Evolutionary conservation across 1,139 yeast species (phyloP).

Genomic region (Yamadazyma triangularis): DNA sequence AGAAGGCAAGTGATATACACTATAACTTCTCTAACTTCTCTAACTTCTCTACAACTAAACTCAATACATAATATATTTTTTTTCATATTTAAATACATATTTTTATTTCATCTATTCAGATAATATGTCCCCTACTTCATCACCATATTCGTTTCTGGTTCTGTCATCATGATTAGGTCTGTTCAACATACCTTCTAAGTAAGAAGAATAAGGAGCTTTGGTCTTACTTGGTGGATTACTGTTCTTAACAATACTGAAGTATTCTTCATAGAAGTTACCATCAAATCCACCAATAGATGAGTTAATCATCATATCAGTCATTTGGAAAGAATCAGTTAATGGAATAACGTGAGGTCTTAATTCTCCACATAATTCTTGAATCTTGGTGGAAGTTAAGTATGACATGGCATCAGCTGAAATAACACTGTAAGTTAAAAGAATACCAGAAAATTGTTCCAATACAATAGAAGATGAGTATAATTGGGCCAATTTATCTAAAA

Average conservation of each 20-base stretch:
- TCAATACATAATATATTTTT: too few species aligned
- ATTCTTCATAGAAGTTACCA: conserved; percentile 46
- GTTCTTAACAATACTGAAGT: conserved; percentile 34
- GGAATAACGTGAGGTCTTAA: conserved; percentile 44
- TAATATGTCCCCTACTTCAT: conserved; percentile 32
- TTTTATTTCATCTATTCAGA: too few species aligned
- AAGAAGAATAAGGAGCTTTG: conserved; percentile 39
- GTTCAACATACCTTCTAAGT: conserved; percentile 32
- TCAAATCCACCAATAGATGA: conserved; percentile 41
- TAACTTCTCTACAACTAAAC: too few species aligned
- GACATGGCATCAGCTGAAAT: conserved; percentile 30
- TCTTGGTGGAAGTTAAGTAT: conserved; percentile 25
- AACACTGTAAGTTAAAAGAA: conserved; percentile 36
- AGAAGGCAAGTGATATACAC: too few species aligned
- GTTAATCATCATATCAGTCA: conserved; percentile 40
- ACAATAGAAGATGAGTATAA: conserved; percentile 28
- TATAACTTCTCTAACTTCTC: too few species aligned
- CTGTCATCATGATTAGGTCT: conserved; percentile 35
- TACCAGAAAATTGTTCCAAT: conserved; percentile 35
- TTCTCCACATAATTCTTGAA: conserved; percentile 32
- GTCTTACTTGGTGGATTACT: conserved; percentile 31
- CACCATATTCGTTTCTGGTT: conserved; percentile 38
- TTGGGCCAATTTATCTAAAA: conserved; percentile 23
- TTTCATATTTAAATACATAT: too few species aligned
- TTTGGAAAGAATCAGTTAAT: conserved; percentile 47